Evolutionary conservation across 2,329 filamentous ascomycete genomes (phyloP).

Genomic region (Chaetomiaceae sp.): DNA sequence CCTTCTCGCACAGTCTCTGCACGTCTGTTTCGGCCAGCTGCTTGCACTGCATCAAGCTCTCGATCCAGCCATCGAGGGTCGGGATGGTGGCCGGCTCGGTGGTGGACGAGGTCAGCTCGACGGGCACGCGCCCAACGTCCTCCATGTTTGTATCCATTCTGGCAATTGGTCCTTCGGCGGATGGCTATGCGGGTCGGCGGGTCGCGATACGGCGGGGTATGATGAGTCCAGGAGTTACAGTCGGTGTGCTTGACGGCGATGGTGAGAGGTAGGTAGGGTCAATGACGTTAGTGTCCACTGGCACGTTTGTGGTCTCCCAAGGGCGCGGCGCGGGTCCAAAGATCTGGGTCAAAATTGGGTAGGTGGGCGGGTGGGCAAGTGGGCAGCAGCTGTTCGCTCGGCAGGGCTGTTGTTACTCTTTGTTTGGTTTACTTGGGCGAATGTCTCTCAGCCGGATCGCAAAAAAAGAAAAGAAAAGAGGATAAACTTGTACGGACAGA

Average conservation of each 20-base stretch:
- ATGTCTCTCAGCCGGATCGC: not conserved
- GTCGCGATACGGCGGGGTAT: constrained; percentile 16
- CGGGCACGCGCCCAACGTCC: constrained; percentile 83
- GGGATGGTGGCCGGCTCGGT: constrained; percentile 82
- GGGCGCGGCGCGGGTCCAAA: constrained; percentile 27
- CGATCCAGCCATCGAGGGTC: constrained; percentile 96
- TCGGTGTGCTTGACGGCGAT: not conserved
- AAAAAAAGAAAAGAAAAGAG: not conserved
- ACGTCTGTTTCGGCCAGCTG: constrained; percentile 93
- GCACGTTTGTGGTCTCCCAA: constrained; percentile 17
- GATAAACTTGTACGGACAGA: no score
- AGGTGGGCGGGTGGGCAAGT: constrained; percentile 21
- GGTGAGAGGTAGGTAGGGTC: constrained; percentile 9
- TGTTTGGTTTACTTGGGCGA: not conserved
- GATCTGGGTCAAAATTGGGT: constrained; percentile 28
- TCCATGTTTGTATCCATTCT: constrained; percentile 98
- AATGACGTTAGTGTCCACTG: constrained; percentile 27
- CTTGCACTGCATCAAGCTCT: constrained; percentile 97
- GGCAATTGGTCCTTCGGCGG: constrained; percentile 17
- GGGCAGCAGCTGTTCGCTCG: not conserved
- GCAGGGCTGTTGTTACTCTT: constrained; percentile 1
- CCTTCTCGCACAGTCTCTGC: constrained; percentile 96
- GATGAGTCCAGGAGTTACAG: constrained; percentile 14
- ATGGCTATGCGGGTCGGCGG: not conserved
- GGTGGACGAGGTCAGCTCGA: constrained; percentile 66